Evolutionary conservation across 2,329 filamentous ascomycete genomes (phyloP).

Genomic region (Lachnellula suecica): DNA sequence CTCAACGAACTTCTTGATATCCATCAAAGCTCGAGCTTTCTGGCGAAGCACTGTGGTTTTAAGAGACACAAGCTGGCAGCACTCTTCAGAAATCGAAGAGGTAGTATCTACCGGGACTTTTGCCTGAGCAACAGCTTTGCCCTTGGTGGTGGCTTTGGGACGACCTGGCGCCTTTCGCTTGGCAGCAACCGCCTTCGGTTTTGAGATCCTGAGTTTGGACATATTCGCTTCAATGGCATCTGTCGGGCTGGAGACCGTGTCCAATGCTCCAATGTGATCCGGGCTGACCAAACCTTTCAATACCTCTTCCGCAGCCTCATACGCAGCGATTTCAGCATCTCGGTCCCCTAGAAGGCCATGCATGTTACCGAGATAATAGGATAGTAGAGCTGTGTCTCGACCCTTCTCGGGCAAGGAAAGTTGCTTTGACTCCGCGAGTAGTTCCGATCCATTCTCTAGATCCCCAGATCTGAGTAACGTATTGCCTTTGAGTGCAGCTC

Average conservation of each 20-base stretch:
- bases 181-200: constrained; percentile 33
- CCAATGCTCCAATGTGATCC: constrained; percentile 30
- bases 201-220: constrained; percentile 30
- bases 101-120: constrained; percentile 24
- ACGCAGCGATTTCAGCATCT: constrained; percentile 46
- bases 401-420: constrained; percentile 48
- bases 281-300: constrained; percentile 42
- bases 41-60: constrained; percentile 49
- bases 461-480: constrained; percentile 59
- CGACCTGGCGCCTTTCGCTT: constrained; percentile 33
- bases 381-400: constrained; percentile 46
- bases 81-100: constrained; percentile 30
- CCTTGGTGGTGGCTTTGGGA: constrained; percentile 28
- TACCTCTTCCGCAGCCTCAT: constrained; percentile 46
- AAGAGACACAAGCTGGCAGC: constrained; percentile 38
- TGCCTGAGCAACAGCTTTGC: constrained; percentile 28
- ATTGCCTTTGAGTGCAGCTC: constrained; percentile 53
- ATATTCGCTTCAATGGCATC: constrained; percentile 23
- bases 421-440: constrained; percentile 53
- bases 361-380: constrained; percentile 56
- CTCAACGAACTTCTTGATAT: constrained; percentile 50
- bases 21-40: constrained; percentile 47
- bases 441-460: constrained; percentile 54
- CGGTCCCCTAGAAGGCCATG: constrained; percentile 46
- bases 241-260: constrained; percentile 18